Conservation (phyloP, 2,329 filamentous ascomycete species). For the Colletotrichum siamense region DNA sequence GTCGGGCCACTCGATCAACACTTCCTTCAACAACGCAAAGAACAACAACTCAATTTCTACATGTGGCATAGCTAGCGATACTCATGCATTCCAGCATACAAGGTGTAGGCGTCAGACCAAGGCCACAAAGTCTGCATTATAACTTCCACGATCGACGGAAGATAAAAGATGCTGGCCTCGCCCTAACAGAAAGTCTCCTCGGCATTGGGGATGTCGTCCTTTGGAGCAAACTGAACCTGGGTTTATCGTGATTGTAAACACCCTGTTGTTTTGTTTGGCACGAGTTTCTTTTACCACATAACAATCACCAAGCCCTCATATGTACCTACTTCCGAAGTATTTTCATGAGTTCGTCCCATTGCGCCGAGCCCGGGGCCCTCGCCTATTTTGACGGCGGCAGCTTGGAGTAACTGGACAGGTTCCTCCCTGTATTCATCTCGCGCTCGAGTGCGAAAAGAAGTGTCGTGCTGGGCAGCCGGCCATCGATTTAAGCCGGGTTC, state of each 20-base stretch:
- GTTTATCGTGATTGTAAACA: neutral
- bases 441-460: neutral
- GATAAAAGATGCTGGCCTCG: neutral
- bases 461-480: neutral
- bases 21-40: neutral
- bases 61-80: neutral
- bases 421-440: neutral
- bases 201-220: neutral
- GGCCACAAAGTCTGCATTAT: neutral
- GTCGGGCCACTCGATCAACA: neutral
- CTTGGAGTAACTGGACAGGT: neutral
- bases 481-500: neutral
- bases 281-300: neutral
- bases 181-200: neutral
- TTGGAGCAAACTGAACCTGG: neutral
- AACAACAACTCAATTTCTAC: neutral
- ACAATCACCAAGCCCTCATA: neutral
- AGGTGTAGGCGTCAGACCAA: neutral
- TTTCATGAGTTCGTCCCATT: neutral
- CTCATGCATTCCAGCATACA: neutral
- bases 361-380: neutral
- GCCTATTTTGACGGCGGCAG: neutral
- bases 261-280: neutral
- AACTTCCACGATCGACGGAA: neutral
- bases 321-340: neutral